Percentiles rank a stretch among this genome's conserved stretches.
phyloP scores from a whole-genome alignment of 306 rosid species.

The Casuarina glauca region DNA sequence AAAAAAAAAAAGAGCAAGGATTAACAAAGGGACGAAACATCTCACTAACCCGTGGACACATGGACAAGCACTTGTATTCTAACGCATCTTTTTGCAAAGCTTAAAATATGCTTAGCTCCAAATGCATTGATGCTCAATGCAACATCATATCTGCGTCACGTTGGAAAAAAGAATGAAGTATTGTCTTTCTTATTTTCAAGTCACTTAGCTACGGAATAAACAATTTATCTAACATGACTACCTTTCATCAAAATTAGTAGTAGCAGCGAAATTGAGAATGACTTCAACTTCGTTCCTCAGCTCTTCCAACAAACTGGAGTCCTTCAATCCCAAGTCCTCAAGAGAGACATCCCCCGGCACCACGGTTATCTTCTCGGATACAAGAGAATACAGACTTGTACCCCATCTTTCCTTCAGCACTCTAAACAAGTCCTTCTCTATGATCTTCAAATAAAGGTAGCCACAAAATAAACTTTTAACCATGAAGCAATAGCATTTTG shows the following conservation, averaged over 20 bases:
- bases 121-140: constrained; percentile 61
- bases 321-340: constrained; percentile 57
- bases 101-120: constrained; percentile 59
- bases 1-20: neutral
- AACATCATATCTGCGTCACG: constrained; percentile 54
- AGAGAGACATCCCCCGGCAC: constrained; percentile 62
- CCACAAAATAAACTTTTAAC: neutral
- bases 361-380: constrained; percentile 50
- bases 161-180: neutral
- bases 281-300: constrained; percentile 47
- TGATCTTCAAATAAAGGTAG: constrained; percentile 35
- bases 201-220: too few species aligned
- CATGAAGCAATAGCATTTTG: neutral
- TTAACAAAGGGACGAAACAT: neutral
- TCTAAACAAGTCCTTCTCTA: constrained; percentile 66
- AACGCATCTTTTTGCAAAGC: constrained; percentile 60
- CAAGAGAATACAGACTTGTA: constrained; percentile 32
- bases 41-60: constrained; percentile 68
- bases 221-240: neutral
- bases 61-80: constrained; percentile 60
- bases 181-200: neutral
- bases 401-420: constrained; percentile 61
- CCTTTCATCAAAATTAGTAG: constrained; percentile 84
- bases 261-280: constrained; percentile 74
- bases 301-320: constrained; percentile 42